A percentile compares a stretch with the other conserved stretches of the same genome.
Evolutionary conservation across 352 stramenopile genomes (phyloP).

Genomic region (Phytophthora tubulina): DNA sequence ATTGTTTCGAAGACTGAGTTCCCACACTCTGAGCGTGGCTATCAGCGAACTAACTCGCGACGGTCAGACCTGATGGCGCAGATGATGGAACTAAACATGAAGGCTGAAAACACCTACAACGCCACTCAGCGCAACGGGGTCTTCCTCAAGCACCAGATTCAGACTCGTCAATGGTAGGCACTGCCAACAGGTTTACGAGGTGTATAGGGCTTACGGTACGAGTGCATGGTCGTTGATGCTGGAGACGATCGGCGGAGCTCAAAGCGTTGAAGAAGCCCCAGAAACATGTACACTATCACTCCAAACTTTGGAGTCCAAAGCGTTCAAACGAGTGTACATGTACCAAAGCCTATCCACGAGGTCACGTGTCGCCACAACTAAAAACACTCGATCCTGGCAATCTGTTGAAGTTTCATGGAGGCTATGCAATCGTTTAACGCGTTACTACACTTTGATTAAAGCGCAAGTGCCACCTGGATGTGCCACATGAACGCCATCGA

Average conservation of each 20-base stretch:
- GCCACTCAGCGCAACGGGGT: conserved; percentile 48
- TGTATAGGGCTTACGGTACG: not conserved
- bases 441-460: conserved; percentile 6
- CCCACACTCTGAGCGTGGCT: not conserved
- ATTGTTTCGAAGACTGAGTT: conserved; percentile 2
- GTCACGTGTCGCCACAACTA: conserved; percentile 12
- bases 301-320: too few relatives aligned
- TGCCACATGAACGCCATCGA: not conserved
- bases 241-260: conserved; percentile 10
- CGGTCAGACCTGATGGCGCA: conserved; percentile 26
- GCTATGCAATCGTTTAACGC: conserved; percentile 30
- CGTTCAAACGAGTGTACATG: too few relatives aligned
- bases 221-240: not conserved
- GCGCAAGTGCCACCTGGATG: conserved; percentile 1
- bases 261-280: conserved; percentile 25
- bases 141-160: conserved; percentile 35
- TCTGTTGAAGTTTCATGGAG: conserved; percentile 12
- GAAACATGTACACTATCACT: not conserved
- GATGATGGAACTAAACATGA: conserved; percentile 51
- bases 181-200: conserved; percentile 1
- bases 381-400: not conserved
- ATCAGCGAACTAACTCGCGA: conserved; percentile 12
- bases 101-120: conserved; percentile 48
- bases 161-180: conserved; percentile 18
- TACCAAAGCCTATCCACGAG: conserved; percentile 16